Base-by-base conservation (phyloP, 768 basidiomycete species). In the Suillus lakei region DNA sequence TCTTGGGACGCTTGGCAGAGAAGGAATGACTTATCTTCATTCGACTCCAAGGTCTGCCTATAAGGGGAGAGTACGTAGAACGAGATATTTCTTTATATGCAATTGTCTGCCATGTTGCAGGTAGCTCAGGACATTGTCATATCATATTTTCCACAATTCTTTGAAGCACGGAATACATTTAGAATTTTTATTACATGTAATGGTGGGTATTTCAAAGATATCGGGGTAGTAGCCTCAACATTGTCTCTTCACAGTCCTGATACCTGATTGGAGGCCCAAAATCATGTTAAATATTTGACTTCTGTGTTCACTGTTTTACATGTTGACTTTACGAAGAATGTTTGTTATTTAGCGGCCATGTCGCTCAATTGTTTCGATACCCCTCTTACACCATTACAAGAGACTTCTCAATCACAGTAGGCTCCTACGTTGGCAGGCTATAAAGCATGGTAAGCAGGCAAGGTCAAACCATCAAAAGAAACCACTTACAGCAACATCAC, bases 381-480 rank as follows among this genome's bases (percentile, higher is more conserved):
- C 38, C 38, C 23, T 39, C 26, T 28, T 41, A 21, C 26, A 41
- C 39, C 16, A 1, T 41, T 3, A 18, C 23, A 63, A 38, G 39
- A 63, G 16, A n/a, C 16, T 12, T 39, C 67, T 84, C 71, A 95
- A 76, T 95, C 93, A 71, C 89, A 91, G 78, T 92, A 94, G 26
- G 92, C 93, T 30, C 93, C 93, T 60, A 88, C 78, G 72, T 84
- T 93, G 55, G 93, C 93, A 63, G 93, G 90, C 93, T 95, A 69
- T 30, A 43, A 65, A 60, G 68, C 44, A 51, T 28, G 34, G 26
- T 41, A 21, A 59, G 39, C 18, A 41, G 9, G 23, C 9, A 5
- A 41, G 16, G 38, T 13, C 2, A 4, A 26, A 56, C 43, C n/a
- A 56, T 59, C 26, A 60, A 38, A n/a, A 56, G 21, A 68, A 53